Evolutionary conservation across 306 rosid genomes (phyloP), one percentile per base, ranked within the genome.

Genomic region (Pyrus communis): DNA sequence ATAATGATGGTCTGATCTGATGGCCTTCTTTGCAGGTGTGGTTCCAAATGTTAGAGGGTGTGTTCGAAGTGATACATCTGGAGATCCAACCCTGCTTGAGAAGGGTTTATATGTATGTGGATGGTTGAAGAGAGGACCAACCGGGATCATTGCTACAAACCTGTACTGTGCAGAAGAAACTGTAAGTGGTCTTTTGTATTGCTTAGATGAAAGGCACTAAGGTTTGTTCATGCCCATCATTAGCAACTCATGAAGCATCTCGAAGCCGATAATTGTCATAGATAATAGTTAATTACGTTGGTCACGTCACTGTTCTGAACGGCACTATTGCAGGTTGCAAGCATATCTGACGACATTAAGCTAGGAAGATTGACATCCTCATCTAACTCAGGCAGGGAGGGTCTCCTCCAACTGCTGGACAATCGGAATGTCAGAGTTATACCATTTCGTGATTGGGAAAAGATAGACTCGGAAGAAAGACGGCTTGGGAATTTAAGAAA

Each of bases 41-140:
- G 93, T 95, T 70, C 98, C 97, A 62, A 95, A 92, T 85, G 72
- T 78, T 25, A 80, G 88, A 75, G 97, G 98, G 78, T 90, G 93
- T 83, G 97, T 92, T 85, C 57, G 88, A 45, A 70, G 83, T 63
- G 83, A 82, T 77, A n/a, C 84, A 27, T 78, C 75, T 25, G 87
- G 80, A 65, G 86, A 87, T 74, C 71, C 85, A 30, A 46, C 81
- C 31, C 81, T 40, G 55, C 69, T 80, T 51, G 98, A 88, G 87
- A 86, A 89, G 78, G 97, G 96, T 79, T 88, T 95, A 80, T 92
- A 92, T 80, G 96, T 90, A 70, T 88, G 97, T 75, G 98, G 98
- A 67, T 92, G 98, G 97, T 88, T 95, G 86, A 92, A 92, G 89
- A 88, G 98, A 87, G 97, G 96, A 68, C 98, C 97, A n/a, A 90